These are phyloP conservation scores for Alnus glutinosa DNA, from an alignment of 306 rosid species.

Conservation along the genomic window DNA sequence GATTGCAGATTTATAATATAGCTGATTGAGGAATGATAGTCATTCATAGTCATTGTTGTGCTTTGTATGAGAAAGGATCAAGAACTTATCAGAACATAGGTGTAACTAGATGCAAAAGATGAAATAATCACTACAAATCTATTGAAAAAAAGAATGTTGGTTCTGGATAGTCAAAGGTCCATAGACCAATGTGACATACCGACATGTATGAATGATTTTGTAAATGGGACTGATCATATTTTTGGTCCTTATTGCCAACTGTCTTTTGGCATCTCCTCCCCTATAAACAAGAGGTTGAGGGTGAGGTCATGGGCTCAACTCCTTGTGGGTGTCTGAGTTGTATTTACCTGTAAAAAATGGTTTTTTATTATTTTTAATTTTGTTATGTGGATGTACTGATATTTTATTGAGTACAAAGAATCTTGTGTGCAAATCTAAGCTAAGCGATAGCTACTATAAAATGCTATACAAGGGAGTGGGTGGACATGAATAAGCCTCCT, in stretches of 20 bases:
- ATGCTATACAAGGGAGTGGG: neutral
- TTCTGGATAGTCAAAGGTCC: neutral
- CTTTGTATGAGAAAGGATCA: neutral
- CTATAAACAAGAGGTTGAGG: neutral
- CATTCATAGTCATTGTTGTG: neutral
- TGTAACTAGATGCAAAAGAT: constrained; percentile 16
- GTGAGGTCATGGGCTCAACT: neutral
- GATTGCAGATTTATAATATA: too few species aligned
- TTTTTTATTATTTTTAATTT: neutral
- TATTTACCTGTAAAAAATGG: neutral
- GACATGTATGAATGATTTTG: neutral
- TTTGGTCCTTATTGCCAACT: neutral
- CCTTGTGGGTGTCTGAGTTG: neutral
- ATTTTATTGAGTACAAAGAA: neutral
- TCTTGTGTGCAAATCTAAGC: neutral
- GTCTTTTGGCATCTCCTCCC: neutral
- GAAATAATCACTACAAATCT: neutral
- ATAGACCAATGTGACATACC: neutral
- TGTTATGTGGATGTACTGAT: neutral
- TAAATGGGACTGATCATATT: neutral
- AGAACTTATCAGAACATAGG: neutral
- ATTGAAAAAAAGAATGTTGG: neutral
- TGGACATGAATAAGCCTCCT: neutral
- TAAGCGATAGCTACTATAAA: neutral
- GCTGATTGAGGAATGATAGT: too few species aligned